These are phyloP conservation scores for Chloranthus sessilifolius DNA, from an alignment of 164 flowering plant species.

Conservation along the genomic window DNA sequence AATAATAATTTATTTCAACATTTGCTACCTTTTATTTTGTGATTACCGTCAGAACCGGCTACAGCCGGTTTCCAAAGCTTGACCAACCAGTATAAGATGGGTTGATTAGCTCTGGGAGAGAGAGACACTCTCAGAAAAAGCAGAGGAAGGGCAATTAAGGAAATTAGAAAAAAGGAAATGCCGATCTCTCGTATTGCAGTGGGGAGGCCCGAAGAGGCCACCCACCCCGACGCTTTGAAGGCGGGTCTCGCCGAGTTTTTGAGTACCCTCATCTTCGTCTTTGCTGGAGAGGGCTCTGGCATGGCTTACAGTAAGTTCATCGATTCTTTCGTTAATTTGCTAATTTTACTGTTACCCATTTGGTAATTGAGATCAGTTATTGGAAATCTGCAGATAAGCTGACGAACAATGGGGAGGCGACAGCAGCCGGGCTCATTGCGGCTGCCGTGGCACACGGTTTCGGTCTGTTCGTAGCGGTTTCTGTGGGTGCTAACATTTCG, in stretches of 20 bases:
- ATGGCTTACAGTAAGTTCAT: constrained; percentile 44
- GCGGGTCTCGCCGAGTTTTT: constrained; percentile 50
- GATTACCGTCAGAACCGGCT: too few relatives aligned
- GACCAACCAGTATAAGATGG: neutral
- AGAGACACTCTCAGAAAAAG: neutral
- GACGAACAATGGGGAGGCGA: constrained; percentile 23
- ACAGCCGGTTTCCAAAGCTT: neutral
- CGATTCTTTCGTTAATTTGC: too few relatives aligned
- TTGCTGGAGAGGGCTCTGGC: constrained; percentile 50
- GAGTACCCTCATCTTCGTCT: constrained; percentile 42
- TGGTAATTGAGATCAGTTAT: too few relatives aligned
- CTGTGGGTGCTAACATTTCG: constrained; percentile 48
- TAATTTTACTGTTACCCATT: too few relatives aligned
- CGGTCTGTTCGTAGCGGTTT: constrained; percentile 43
- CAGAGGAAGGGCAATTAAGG: neutral
- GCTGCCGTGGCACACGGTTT: constrained; percentile 40
- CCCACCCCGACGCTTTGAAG: constrained; percentile 32
- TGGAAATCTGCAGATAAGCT: constrained; percentile 25
- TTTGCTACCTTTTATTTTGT: too few relatives aligned
- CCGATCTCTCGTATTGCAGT: constrained; percentile 30
- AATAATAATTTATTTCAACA: too few relatives aligned
- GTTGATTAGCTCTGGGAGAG: neutral
- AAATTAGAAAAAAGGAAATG: constrained; percentile 12
- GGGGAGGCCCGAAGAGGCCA: constrained; percentile 29
- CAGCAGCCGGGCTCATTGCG: constrained; percentile 37